These are phyloP conservation scores for Ustilago shanxiensis DNA, from an alignment of 1,284 basidiomycete species.

Conservation along the genomic window DNA sequence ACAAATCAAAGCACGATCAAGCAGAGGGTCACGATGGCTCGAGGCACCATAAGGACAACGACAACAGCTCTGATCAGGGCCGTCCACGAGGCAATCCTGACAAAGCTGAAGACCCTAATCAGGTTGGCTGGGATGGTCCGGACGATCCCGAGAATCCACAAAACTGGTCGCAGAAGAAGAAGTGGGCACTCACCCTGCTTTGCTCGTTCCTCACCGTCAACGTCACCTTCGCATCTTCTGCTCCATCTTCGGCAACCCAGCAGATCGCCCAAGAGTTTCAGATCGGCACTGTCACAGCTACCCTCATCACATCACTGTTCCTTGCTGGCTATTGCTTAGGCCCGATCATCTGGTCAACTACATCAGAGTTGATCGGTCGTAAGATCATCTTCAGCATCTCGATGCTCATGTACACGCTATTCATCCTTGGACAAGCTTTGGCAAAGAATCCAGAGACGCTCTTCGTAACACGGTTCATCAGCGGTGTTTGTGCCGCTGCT, in stretches of 20 bases:
- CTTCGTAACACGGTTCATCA: slow-evolving; percentile 65
- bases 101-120: slow-evolving; percentile 26
- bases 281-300: slow-evolving; percentile 55
- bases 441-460: slow-evolving; percentile 49
- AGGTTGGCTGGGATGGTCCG: slow-evolving; percentile 43
- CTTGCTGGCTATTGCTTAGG: slow-evolving; percentile 64
- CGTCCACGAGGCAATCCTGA: slow-evolving; percentile 37
- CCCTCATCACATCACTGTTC: slow-evolving; percentile 63
- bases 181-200: slow-evolving; percentile 52
- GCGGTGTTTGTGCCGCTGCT: slow-evolving; percentile 53
- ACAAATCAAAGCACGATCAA: no score
- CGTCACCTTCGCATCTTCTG: slow-evolving; percentile 66
- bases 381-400: slow-evolving; percentile 62
- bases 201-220: slow-evolving; percentile 60
- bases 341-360: slow-evolving; percentile 41
- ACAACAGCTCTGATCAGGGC: slow-evolving; percentile 28
- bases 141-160: slow-evolving; percentile 59
- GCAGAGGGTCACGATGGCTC: background rate
- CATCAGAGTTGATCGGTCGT: slow-evolving; percentile 66
- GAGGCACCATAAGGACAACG: background rate
- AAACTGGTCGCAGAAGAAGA: slow-evolving; percentile 51
- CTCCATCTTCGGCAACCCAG: slow-evolving; percentile 53
- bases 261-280: slow-evolving; percentile 33
- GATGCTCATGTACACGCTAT: slow-evolving; percentile 62
- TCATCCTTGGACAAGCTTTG: slow-evolving; percentile 66